phyloP scores from a whole-genome alignment of 2,329 filamentous ascomycete genomes.

The Teratosphaeria viscida region DNA sequence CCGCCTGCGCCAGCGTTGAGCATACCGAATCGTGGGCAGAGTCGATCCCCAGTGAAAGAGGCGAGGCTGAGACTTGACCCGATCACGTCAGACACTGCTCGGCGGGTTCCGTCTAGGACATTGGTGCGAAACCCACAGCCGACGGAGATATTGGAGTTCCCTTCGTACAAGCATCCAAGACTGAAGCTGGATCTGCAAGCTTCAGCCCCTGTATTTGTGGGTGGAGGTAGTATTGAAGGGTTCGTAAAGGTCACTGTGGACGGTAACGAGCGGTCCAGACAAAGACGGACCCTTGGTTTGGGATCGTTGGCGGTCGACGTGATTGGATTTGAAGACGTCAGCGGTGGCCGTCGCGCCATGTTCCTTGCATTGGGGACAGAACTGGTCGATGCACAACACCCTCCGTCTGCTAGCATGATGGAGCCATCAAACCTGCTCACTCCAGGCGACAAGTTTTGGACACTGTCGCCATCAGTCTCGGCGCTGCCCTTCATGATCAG shows the following conservation, averaged over 20 bases:
- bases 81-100: constrained; percentile 32
- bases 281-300: constrained; percentile 36
- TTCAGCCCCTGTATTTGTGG: constrained; percentile 43
- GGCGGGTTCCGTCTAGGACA: constrained; percentile 38
- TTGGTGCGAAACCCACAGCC: constrained; percentile 38
- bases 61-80: constrained; percentile 31
- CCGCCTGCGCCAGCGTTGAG: constrained; percentile 10
- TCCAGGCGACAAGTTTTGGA: constrained; percentile 36
- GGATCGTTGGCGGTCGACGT: constrained; percentile 42
- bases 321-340: constrained; percentile 42
- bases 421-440: constrained; percentile 32
- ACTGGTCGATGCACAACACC: constrained; percentile 39
- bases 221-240: constrained; percentile 45
- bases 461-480: constrained; percentile 37
- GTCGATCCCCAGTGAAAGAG: constrained; percentile 40
- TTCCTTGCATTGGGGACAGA: constrained; percentile 44
- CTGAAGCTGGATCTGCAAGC: constrained; percentile 40
- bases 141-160: constrained; percentile 40
- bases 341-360: constrained; percentile 33
- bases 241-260: constrained; percentile 39
- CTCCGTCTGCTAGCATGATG: constrained; percentile 41
- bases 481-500: constrained; percentile 43
- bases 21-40: constrained; percentile 36
- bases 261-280: constrained; percentile 34
- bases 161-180: constrained; percentile 38